Base-by-base conservation (phyloP, 805 yeast species). In the Suhomyces kilbournensis region DNA sequence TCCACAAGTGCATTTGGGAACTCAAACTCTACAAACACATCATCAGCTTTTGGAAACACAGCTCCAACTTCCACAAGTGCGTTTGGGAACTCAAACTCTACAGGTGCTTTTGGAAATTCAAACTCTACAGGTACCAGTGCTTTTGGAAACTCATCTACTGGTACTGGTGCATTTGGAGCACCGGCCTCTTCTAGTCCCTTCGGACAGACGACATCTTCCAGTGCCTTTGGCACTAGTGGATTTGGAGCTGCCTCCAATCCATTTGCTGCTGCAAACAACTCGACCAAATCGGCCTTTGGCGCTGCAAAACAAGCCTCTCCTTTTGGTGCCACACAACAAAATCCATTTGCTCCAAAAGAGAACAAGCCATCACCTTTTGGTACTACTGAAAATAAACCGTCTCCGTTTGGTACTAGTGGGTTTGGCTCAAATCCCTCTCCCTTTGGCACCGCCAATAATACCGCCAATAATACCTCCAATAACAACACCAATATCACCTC, bases 291-390 rank as follows among this genome's bases (percentile, higher is more conserved):
- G 14, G 53, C 59, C n/a, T 51, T 51, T 47, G 55, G 53, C 23
- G 14, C 32, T 12, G 38, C 32, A 23, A 43, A 42, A 6, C 38
- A 51, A 14, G 45, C 51, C 12, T 35, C 53, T 10, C 55, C 59
- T n/a, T 51, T 51, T 47, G 56, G 53, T 9, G 42, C 47, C 3
- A 15, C 49, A 12, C 26, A 34, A 17, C 35, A 52, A 17, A 51
- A 52, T 15, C 56, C 61, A 23, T 64, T 61, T 52, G 67, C 66
- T 3, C 45, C 35, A 10, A 10, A 32, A 12, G 35, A 32, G 17
- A 32, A 34, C 6, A 38, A 38, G 19, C 12, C 42, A n/a, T 56
- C 53, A 61, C 47, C 47, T n/a, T 43, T 43, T 43, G 47, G 47
- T 15, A 10, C 46, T 1, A 44, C 17, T 7, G 22, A 26, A 7